Evolutionary conservation across 208 protist species (phyloP).

Genomic region (Acanthamoeba castellanii): DNA sequence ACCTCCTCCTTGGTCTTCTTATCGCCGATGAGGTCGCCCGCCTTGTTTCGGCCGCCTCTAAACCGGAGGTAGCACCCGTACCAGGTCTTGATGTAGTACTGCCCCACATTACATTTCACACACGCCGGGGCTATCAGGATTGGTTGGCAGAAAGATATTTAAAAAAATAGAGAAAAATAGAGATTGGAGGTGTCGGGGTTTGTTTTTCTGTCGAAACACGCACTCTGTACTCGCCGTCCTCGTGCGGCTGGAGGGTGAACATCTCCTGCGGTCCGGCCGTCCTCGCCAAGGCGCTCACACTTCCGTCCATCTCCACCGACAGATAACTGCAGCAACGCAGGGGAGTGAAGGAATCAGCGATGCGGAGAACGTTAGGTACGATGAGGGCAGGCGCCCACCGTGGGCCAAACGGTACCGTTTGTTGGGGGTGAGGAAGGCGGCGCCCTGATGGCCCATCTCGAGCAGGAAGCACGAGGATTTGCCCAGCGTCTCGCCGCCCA

Average conservation of each 20-base stretch:
- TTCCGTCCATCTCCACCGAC: conserved; percentile 43
- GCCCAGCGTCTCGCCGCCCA: background rate
- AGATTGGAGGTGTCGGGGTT: too few relatives aligned
- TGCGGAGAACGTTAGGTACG: too few relatives aligned
- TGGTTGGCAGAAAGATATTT: background rate
- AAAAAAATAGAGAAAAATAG: background rate
- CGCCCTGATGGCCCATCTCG: background rate
- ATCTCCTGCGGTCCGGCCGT: conserved; percentile 33
- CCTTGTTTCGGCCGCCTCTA: background rate
- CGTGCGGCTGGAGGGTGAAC: conserved; percentile 46
- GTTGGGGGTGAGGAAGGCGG: background rate
- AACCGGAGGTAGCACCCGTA: conserved; percentile 60
- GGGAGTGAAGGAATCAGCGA: background rate
- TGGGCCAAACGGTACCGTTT: conserved; percentile 8
- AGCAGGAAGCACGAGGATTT: conserved; percentile 36
- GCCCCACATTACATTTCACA: too few relatives aligned
- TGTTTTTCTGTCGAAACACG: background rate
- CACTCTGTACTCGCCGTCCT: conserved; percentile 50
- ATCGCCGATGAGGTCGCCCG: conserved; percentile 48
- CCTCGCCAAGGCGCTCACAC: background rate
- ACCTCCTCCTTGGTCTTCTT: conserved; percentile 50
- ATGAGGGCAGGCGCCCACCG: too few relatives aligned
- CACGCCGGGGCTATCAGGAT: too few relatives aligned
- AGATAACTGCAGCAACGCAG: background rate
- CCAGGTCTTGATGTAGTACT: conserved; percentile 73